These are phyloP conservation scores for Aspergillus udagawae DNA, from an alignment of 2,329 filamentous ascomycete species.

Conservation along the genomic window DNA sequence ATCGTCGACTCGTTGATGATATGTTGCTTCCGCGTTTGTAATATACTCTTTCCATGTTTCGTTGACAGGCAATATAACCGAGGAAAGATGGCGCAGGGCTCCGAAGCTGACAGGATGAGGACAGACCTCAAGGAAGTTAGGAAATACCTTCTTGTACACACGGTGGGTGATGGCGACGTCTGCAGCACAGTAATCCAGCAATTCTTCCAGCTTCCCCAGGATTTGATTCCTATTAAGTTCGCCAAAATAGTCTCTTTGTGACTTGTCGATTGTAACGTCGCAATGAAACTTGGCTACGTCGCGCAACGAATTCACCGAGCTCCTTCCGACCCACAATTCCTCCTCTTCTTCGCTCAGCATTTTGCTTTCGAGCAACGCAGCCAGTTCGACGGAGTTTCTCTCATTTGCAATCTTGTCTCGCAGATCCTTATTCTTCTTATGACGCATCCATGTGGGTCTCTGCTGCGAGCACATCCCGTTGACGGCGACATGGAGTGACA, in stretches of 20 bases:
- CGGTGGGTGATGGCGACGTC: slow-evolving; percentile 91
- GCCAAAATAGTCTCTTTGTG: slow-evolving; percentile 79
- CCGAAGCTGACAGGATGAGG: slow-evolving; percentile 97
- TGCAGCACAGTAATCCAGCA: slow-evolving; percentile 90
- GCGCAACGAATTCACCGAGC: slow-evolving; percentile 88
- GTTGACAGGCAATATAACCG: slow-evolving; percentile 87
- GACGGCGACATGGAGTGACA: slow-evolving; percentile 95
- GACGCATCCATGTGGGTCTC: slow-evolving; percentile 94
- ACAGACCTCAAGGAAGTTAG: slow-evolving; percentile 81
- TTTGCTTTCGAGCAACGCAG: slow-evolving; percentile 64
- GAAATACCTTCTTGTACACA: slow-evolving; percentile 91
- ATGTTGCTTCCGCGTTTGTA: slow-evolving; percentile 77
- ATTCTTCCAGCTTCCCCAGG: slow-evolving; percentile 66
- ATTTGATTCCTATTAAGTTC: slow-evolving; percentile 71
- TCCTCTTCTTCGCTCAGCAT: slow-evolving; percentile 77
- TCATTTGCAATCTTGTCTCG: slow-evolving; percentile 73
- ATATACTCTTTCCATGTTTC: slow-evolving; percentile 85
- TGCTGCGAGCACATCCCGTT: slow-evolving; percentile 99
- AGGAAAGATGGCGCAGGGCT: slow-evolving; percentile 85
- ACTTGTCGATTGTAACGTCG: slow-evolving; percentile 85
- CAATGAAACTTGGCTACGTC: slow-evolving; percentile 98
- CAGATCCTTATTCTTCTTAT: slow-evolving; percentile 83
- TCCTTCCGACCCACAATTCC: slow-evolving; percentile 91
- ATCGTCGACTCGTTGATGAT: slow-evolving; percentile 69
- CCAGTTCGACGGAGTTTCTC: slow-evolving; percentile 66